Evolutionary conservation across 345 rosid genomes (phyloP), one percentile per base, ranked within the genome.

Genomic region (Eucalyptus microcorys): DNA sequence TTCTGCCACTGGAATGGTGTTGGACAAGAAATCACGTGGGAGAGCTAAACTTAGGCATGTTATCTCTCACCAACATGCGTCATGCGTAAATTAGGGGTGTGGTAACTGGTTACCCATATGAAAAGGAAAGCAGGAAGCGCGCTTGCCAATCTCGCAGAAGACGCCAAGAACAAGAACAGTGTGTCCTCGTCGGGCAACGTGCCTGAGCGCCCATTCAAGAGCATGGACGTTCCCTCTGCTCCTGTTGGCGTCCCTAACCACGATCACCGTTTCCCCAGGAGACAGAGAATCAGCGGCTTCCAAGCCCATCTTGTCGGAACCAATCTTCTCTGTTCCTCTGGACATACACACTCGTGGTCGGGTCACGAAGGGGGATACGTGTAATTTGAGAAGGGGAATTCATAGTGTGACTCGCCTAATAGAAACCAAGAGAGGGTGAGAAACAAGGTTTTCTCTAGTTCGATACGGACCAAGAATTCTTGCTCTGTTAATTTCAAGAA

Each of bases 131-230:
- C 94, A 93, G n/a, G 90, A 76, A 50, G 53, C 19, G 89, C 90
- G 93, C 92, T 83, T 90, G 8, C 90, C 92, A 50, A 90, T 86
- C 24, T 91, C 91, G 27, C 49, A 14, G 42, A 93, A 59, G 86
- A 93, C 89, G 66, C 94, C 95, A 68, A 94, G 91, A 24, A 90
- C 93, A 42, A 92, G 88, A 32, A 94, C 91, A 13, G 80, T 87
- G 68, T 94, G 92, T 26, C 87, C 64, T 7, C 88, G 93, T 22
- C 93, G 91, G 88, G 92, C 94, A 7, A 93, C 93, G 86, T 91
- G 91, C 37, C 91, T 91, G 22, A 94, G 90, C 76, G 94, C 94
- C 96, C 96, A 94, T 11, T 93, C 92, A 45, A 94, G 79, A 10
- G 93, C 94, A 27, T 92, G 92, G 87, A 90, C 90, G 43, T 86